A percentile compares a stretch with the other conserved stretches of the same genome.
These are phyloP conservation scores for Macrocybe gigantea DNA, from an alignment of 768 basidiomycete genomes.

Conservation along the genomic window DNA sequence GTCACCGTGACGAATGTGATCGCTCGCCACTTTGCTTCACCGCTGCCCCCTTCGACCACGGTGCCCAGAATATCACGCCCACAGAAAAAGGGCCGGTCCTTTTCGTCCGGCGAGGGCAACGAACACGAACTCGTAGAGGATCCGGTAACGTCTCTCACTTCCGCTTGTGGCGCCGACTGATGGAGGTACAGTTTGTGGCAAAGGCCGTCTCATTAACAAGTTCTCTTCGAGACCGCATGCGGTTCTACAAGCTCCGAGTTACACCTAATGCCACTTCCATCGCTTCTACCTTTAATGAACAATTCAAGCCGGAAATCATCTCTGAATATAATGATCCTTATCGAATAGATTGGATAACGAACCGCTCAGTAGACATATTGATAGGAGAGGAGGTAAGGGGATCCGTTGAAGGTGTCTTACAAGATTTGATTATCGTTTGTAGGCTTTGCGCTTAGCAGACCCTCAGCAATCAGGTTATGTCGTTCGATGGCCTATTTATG, in stretches of 20 bases:
- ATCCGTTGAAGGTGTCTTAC: not conserved
- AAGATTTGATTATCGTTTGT: constrained; percentile 1
- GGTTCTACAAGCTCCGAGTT: constrained; percentile 77
- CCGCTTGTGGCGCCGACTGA: not conserved
- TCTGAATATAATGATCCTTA: constrained; percentile 80
- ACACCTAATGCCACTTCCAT: constrained; percentile 66
- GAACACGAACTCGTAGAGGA: constrained; percentile 58
- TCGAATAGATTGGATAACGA: constrained; percentile 78
- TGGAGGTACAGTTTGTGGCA: constrained; percentile 52
- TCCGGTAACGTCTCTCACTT: constrained; percentile 38
- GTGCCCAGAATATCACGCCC: constrained; percentile 54
- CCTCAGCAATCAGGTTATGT: constrained; percentile 62
- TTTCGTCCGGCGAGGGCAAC: constrained; percentile 31
- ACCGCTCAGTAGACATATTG: constrained; percentile 43
- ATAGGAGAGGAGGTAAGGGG: constrained; percentile 64
- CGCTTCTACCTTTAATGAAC: constrained; percentile 75
- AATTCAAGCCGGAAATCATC: constrained; percentile 82
- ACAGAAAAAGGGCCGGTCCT: constrained; percentile 24
- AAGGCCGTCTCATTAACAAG: constrained; percentile 68
- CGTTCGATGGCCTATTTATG: constrained; percentile 79
- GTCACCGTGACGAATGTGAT: constrained; percentile 62
- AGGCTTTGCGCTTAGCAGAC: constrained; percentile 70
- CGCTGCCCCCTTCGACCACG: constrained; percentile 36
- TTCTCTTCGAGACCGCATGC: constrained; percentile 78
- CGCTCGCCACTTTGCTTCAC: constrained; percentile 52